Percentiles rank a stretch among this genome's conserved stretches.
Conservation (phyloP, 2,329 filamentous ascomycete genomes). For the Aaosphaeria arxii region DNA sequence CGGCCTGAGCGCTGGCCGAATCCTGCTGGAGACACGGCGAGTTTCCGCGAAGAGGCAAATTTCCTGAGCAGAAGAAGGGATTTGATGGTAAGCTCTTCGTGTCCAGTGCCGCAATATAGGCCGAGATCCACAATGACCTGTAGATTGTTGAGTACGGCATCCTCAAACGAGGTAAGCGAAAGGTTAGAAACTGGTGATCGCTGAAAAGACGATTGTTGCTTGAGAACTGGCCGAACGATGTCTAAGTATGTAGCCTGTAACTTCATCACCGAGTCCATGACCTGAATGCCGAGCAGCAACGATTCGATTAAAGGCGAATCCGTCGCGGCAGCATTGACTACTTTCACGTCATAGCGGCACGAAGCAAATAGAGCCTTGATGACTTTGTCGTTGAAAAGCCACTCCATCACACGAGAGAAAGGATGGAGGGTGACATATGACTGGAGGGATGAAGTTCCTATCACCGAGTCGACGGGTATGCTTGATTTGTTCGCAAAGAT, state of each 20-base stretch:
- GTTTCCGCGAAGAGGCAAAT: constrained; percentile 77
- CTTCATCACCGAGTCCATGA: constrained; percentile 78
- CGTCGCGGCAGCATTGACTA: constrained; percentile 68
- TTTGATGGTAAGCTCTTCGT: constrained; percentile 74
- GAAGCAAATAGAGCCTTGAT: constrained; percentile 74
- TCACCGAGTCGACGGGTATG: constrained; percentile 70
- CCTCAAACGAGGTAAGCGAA: constrained; percentile 85
- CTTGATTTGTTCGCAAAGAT: constrained; percentile 77
- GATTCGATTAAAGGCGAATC: constrained; percentile 80
- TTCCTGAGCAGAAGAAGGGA: constrained; percentile 82
- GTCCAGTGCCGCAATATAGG: constrained; percentile 80
- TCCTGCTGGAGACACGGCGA: constrained; percentile 68
- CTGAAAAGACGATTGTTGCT: constrained; percentile 59
- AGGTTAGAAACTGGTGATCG: constrained; percentile 66
- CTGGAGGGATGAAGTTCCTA: constrained; percentile 70
- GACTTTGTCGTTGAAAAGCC: constrained; percentile 93
- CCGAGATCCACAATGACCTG: constrained; percentile 78
- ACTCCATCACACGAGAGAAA: constrained; percentile 93
- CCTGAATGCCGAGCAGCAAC: constrained; percentile 75
- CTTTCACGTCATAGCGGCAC: constrained; percentile 71
- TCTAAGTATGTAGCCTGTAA: constrained; percentile 90
- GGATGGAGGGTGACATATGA: constrained; percentile 86
- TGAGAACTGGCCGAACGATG: constrained; percentile 77
- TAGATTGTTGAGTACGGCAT: constrained; percentile 80
- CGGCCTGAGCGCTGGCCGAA: constrained; percentile 62